A percentile compares a stretch with the other conserved stretches of the same genome.
Conservation (phyloP, 441 rosid genomes). For the Biscutella laevigata region DNA sequence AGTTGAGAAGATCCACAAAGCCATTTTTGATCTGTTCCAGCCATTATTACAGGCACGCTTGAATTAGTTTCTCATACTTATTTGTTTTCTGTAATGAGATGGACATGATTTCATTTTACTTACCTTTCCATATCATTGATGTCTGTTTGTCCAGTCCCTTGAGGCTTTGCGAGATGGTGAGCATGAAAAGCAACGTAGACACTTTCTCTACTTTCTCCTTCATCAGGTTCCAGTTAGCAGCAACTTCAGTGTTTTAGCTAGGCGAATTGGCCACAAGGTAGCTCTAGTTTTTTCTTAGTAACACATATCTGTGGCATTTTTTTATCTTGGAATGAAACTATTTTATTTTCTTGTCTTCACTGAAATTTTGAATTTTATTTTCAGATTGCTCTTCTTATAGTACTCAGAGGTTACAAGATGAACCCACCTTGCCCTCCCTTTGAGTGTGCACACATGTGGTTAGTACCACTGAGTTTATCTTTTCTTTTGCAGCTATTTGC, state of each 20-base stretch:
- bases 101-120: slow-evolving; percentile 1
- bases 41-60: slow-evolving; percentile 86
- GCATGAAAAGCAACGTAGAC: slow-evolving; percentile 88
- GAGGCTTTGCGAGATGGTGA: slow-evolving; percentile 99
- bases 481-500: slow-evolving; percentile 17
- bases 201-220: slow-evolving; percentile 89
- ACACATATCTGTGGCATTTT: neutral
- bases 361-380: slow-evolving; percentile 21
- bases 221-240: slow-evolving; percentile 96
- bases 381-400: slow-evolving; percentile 88
- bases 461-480: slow-evolving; percentile 26
- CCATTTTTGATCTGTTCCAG: slow-evolving; percentile 90
- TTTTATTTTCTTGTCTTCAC: slow-evolving; percentile 28
- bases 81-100: slow-evolving; percentile 4
- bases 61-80: slow-evolving; percentile 9
- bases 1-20: slow-evolving; percentile 93
- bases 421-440: slow-evolving; percentile 94
- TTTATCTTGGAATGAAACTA: slow-evolving; percentile 15
- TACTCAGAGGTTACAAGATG: slow-evolving; percentile 94
- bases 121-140: slow-evolving; percentile 10
- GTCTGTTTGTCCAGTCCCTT: slow-evolving; percentile 58
- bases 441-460: slow-evolving; percentile 99
- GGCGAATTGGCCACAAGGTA: slow-evolving; percentile 91
- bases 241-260: slow-evolving; percentile 82
- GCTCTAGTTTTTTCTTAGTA: slow-evolving; percentile 26